phyloP scores from a whole-genome alignment of 306 rosid species.

The Fragaria nilgerrensis region DNA sequence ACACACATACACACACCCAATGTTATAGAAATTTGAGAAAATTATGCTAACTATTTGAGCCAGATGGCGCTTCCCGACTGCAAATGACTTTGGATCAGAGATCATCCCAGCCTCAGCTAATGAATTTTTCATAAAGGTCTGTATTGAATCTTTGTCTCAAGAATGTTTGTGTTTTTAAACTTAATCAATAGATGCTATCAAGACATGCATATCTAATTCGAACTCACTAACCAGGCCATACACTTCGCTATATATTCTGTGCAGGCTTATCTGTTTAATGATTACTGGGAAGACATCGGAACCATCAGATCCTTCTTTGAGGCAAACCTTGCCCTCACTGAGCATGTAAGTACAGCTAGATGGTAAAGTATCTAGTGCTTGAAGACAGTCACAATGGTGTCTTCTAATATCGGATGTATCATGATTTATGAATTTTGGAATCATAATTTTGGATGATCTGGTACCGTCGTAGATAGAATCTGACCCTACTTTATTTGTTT shows the following conservation, averaged over 20 bases:
- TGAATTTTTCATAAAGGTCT: conserved; percentile 83
- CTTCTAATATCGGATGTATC: not conserved
- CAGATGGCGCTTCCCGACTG: conserved; percentile 98
- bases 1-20: not conserved
- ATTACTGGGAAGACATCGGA: conserved; percentile 98
- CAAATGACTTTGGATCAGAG: conserved; percentile 98
- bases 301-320: conserved; percentile 92
- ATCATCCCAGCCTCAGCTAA: conserved; percentile 88
- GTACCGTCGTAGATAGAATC: not conserved
- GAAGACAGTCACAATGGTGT: not conserved
- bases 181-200: not conserved
- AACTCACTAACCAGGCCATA: not conserved
- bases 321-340: conserved; percentile 92
- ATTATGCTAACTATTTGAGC: conserved; percentile 26
- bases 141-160: not conserved
- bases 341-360: conserved; percentile 55
- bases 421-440: not conserved
- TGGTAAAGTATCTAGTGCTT: not conserved
- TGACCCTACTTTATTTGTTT: not conserved
- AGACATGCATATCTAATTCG: not conserved
- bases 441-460: not conserved
- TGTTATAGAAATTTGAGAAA: conserved; percentile 6
- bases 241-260: conserved; percentile 1
- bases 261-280: conserved; percentile 96
- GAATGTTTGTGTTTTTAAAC: not conserved